Conservation (phyloP, 371 early-diverging fungal species). For the Rhizopus microsporus region DNA sequence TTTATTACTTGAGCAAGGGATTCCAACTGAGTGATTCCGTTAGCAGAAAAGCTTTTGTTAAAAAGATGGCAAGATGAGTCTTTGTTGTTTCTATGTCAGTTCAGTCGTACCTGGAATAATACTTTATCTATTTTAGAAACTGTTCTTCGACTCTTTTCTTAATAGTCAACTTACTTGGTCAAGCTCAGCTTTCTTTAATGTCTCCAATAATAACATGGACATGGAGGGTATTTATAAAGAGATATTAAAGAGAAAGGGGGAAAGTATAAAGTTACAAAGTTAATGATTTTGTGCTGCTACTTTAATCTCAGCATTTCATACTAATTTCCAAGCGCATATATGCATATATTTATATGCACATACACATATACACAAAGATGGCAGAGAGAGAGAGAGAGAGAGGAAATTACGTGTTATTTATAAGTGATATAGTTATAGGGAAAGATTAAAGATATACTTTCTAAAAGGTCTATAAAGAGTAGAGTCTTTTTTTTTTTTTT, state of each 20-base stretch:
- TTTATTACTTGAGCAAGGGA: constrained; percentile 49
- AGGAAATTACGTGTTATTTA: too few relatives aligned
- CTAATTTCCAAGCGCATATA: too few relatives aligned
- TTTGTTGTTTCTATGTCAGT: neutral
- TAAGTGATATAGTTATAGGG: too few relatives aligned
- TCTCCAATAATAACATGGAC: constrained; percentile 35
- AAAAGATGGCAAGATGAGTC: neutral
- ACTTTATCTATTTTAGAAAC: constrained; percentile 16
- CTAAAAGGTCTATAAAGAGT: too few relatives aligned
- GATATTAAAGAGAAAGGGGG: neutral
- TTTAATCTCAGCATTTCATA: too few relatives aligned
- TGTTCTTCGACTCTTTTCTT: neutral
- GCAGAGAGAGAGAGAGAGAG: too few relatives aligned
- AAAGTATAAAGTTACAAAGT: neutral
- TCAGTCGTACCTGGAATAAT: constrained; percentile 25
- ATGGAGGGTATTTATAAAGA: constrained; percentile 15
- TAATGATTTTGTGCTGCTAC: too few relatives aligned
- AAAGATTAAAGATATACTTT: too few relatives aligned
- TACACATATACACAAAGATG: too few relatives aligned
- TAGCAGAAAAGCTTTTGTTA: constrained; percentile 46
- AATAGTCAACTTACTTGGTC: constrained; percentile 31
- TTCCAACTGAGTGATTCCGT: constrained; percentile 57
- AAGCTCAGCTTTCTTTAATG: constrained; percentile 41
- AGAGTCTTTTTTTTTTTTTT: too few relatives aligned
- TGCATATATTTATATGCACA: too few relatives aligned